These are phyloP conservation scores for Verticillium klebahnii DNA, from an alignment of 2,329 filamentous ascomycete species.

Conservation along the genomic window DNA sequence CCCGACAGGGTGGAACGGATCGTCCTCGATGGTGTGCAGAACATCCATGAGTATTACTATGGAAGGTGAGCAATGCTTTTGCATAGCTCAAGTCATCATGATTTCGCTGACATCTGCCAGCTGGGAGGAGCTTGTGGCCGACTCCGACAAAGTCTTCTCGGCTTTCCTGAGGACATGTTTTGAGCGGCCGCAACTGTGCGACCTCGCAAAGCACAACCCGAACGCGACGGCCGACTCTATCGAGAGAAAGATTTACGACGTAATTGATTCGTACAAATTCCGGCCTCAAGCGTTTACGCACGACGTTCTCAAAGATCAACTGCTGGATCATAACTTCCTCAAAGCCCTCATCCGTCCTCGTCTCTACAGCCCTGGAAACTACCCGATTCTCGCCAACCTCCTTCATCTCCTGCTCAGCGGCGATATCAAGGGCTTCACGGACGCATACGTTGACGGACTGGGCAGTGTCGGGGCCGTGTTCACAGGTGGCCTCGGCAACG, in stretches of 20 bases:
- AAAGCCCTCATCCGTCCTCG: constrained; percentile 12
- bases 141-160: constrained; percentile 21
- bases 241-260: constrained; percentile 23
- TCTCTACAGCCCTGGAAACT: constrained; percentile 17
- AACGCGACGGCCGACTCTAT: constrained; percentile 27
- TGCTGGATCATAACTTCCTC: constrained; percentile 20
- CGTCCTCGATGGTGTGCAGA: constrained; percentile 25
- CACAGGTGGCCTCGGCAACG: background rate
- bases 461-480: background rate
- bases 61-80: constrained; percentile 11
- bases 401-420: constrained; percentile 11
- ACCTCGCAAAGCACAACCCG: constrained; percentile 16
- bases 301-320: background rate
- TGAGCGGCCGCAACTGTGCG: constrained; percentile 18
- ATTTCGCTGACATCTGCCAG: constrained; percentile 5
- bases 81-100: too few species aligned
- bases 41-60: constrained; percentile 24
- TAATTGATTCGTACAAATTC: constrained; percentile 21
- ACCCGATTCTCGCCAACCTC: constrained; percentile 10
- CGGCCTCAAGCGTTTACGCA: constrained; percentile 17
- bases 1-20: constrained; percentile 26
- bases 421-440: constrained; percentile 1
- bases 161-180: constrained; percentile 22
- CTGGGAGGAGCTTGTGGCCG: constrained; percentile 15
- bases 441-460: background rate